Percentiles rank a stretch among this genome's conserved stretches.
phyloP scores from a whole-genome alignment of 371 early-diverging fungal genomes.

The Zychaea mexicana region DNA sequence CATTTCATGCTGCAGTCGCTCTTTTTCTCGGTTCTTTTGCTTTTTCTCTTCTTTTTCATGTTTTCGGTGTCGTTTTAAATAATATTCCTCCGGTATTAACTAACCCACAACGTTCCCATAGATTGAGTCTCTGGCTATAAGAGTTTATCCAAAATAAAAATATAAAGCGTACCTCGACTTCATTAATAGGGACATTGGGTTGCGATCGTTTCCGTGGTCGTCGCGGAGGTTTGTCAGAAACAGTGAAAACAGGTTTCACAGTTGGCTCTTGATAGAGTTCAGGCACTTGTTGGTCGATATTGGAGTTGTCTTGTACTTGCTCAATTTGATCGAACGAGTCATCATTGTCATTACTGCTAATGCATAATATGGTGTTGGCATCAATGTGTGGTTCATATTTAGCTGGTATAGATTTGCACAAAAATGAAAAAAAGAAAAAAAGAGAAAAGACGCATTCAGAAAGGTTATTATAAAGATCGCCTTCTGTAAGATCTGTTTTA shows the following conservation, averaged over 20 bases:
- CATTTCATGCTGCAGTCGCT: slow-evolving; percentile 60
- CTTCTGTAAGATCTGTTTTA: too few relatives aligned
- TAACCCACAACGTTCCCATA: neutral
- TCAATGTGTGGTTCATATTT: slow-evolving; percentile 8
- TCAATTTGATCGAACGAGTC: neutral
- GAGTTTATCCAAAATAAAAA: neutral
- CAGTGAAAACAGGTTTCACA: slow-evolving; percentile 6
- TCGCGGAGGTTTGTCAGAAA: slow-evolving; percentile 5
- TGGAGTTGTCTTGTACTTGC: neutral
- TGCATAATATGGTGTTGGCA: slow-evolving; percentile 5
- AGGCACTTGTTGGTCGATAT: neutral
- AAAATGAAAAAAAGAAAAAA: neutral
- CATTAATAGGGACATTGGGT: neutral
- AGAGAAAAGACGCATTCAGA: neutral
- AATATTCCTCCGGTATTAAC: slow-evolving; percentile 49
- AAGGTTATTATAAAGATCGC: neutral
- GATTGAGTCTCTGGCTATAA: neutral
- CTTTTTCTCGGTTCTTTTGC: slow-evolving; percentile 68
- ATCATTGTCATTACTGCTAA: neutral
- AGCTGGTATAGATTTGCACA: neutral
- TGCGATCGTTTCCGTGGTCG: neutral
- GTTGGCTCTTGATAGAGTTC: neutral
- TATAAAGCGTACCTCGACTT: slow-evolving; percentile 12
- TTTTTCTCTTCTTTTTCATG: slow-evolving; percentile 70
- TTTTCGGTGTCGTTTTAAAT: slow-evolving; percentile 62